A percentile compares a stretch with the other conserved stretches of the same genome.
Conservation (phyloP, 2,329 filamentous ascomycete species). For the Sporothrix brunneoviolacea region DNA sequence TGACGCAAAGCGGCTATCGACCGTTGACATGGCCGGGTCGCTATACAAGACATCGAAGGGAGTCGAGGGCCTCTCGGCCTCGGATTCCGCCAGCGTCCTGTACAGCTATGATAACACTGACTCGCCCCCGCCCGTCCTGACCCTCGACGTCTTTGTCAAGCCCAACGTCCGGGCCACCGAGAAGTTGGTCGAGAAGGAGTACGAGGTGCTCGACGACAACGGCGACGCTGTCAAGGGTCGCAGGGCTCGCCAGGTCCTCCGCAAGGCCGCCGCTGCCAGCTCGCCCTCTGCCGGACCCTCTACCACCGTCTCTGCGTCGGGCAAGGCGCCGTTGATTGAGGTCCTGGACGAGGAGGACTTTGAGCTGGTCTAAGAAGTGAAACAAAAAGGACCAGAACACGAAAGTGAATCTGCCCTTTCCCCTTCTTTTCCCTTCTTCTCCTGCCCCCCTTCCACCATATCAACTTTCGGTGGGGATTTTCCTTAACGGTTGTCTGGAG, state of each 20-base stretch:
- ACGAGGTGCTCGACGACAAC: constrained; percentile 40
- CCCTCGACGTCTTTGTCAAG: constrained; percentile 32
- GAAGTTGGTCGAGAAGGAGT: constrained; percentile 41
- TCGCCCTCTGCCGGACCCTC: too few species aligned
- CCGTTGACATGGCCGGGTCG: constrained; percentile 26
- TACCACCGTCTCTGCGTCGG: background rate
- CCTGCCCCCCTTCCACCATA: too few species aligned
- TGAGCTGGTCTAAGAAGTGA: constrained; percentile 16
- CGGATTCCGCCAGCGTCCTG: constrained; percentile 32
- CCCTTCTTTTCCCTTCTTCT: too few species aligned
- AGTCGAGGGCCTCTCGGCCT: background rate
- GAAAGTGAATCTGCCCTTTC: too few species aligned
- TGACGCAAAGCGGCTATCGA: constrained; percentile 29
- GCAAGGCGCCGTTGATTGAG: background rate
- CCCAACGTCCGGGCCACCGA: constrained; percentile 34
- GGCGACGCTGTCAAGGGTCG: constrained; percentile 38
- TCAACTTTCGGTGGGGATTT: too few species aligned
- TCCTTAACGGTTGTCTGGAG: too few species aligned
- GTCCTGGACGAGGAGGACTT: constrained; percentile 20
- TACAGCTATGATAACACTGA: constrained; percentile 38
- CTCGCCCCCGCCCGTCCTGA: constrained; percentile 32
- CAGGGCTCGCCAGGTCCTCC: constrained; percentile 36
- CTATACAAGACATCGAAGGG: background rate
- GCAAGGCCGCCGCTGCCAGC: constrained; percentile 22
- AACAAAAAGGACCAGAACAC: too few species aligned